These are phyloP conservation scores for Pythium plurisporium DNA, from an alignment of 352 stramenopile species.

Conservation along the genomic window DNA sequence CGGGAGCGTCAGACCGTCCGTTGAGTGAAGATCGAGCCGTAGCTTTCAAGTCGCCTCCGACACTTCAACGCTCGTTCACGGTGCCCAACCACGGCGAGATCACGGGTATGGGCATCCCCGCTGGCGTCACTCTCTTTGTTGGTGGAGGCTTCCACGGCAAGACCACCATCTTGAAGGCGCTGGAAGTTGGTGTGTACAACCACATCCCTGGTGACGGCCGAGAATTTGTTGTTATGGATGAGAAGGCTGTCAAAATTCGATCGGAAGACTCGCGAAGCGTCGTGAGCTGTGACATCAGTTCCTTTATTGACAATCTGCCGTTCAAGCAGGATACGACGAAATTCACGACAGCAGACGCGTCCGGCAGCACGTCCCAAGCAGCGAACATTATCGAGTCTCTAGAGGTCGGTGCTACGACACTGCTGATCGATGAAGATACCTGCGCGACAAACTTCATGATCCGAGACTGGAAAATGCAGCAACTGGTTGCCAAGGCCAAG, in stretches of 20 bases:
- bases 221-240: conserved; percentile 91
- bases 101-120: conserved; percentile 92
- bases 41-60: conserved; percentile 82
- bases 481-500: conserved; percentile 93
- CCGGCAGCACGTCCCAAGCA: conserved; percentile 95
- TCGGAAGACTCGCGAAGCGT: conserved; percentile 94
- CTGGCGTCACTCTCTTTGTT: conserved; percentile 94
- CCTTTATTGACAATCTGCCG: conserved; percentile 97
- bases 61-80: conserved; percentile 77
- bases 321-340: conserved; percentile 90
- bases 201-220: conserved; percentile 93
- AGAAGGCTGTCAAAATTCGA: conserved; percentile 92
- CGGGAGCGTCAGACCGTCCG: conserved; percentile 55
- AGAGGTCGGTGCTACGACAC: conserved; percentile 86
- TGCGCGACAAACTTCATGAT: conserved; percentile 99
- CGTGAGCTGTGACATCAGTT: conserved; percentile 88
- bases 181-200: conserved; percentile 95
- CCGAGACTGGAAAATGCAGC: conserved; percentile 96
- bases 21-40: conserved; percentile 43
- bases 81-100: conserved; percentile 84
- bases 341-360: conserved; percentile 93
- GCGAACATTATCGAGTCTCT: conserved; percentile 95
- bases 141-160: conserved; percentile 98
- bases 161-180: conserved; percentile 92
- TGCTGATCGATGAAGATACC: conserved; percentile 97